Evolutionary conservation across 176 grass and related monocot species (phyloP), one percentile per base, ranked within the genome.

Genomic region (Thinopyrum elongatum): DNA sequence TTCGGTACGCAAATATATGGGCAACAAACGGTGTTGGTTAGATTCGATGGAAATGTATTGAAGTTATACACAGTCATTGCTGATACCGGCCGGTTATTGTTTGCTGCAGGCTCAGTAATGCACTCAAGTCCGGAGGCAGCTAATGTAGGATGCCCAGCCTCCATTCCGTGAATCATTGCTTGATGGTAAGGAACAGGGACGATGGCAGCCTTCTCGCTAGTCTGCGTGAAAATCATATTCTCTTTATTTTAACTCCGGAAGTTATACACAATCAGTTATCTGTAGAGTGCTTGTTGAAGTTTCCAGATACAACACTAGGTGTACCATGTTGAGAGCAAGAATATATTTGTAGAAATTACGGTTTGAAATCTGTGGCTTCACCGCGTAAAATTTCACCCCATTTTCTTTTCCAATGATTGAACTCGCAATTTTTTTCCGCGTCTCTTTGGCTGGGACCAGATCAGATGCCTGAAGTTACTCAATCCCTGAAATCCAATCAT

Each of bases 61-160:
- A 38, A 38, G 33, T 34, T 34, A 34, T 34, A 34, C 33, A 34
- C 3, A 5, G 13, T 47, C 44, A 47, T 47, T 47, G 44, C 44
- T 47, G 44, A 47, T 47, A 47, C 44, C 13, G 44, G 44, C 66
- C 77, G 12, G n/a, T 63, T 87, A 25, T 62, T 91, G 9, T 77
- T 77, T 82, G 67, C 41, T 92, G 87, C 91, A 98, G 95, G 95
- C 95, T 98, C 84, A 95, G 95, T 90, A 98, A 98, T 72, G 90
- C 93, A 62, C 88, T 95, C 8, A 95, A 94, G 79, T 92, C 94
- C 11, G 92, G 94, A 92, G 89, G 95, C 84, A 86, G 93, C 84
- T 92, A 94, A 91, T 87, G 62, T 80, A 86, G 77, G 68, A 74
- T 74, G 60, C 7, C 19, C 51, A 74, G 82, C 47, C 10, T 26